These are phyloP conservation scores for Hibiscus syriacus DNA, from an alignment of 345 rosid species.

Conservation along the genomic window DNA sequence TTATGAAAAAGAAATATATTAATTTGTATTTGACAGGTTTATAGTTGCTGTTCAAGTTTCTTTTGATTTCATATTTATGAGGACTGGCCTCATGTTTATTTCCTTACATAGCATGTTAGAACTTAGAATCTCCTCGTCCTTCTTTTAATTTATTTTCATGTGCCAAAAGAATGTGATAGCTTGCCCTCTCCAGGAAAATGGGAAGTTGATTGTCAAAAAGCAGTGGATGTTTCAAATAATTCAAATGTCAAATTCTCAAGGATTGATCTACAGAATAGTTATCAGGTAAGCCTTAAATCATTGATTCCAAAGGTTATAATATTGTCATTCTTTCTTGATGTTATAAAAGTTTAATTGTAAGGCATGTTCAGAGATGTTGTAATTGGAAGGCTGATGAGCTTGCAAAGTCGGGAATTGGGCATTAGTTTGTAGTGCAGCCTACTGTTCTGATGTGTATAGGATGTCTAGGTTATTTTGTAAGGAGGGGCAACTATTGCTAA, in stretches of 20 bases:
- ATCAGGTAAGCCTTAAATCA: slow-evolving; percentile 32
- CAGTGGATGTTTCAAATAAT: slow-evolving; percentile 17
- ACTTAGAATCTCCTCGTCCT: too few species aligned
- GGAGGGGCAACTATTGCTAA: too few species aligned
- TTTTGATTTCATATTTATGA: background rate
- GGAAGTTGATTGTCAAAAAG: slow-evolving; percentile 28
- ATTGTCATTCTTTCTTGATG: background rate
- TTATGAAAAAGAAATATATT: background rate
- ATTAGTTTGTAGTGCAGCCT: too few species aligned
- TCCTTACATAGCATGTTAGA: background rate
- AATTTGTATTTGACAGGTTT: background rate
- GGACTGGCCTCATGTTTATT: background rate
- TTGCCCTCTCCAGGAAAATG: too few species aligned
- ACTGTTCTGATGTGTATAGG: too few species aligned
- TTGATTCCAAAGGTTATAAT: slow-evolving; percentile 1
- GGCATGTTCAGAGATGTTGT: too few species aligned
- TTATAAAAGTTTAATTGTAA: too few species aligned
- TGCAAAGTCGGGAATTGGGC: too few species aligned
- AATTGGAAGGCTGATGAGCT: too few species aligned
- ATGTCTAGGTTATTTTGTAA: too few species aligned
- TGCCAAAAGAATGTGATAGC: too few species aligned
- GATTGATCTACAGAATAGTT: slow-evolving; percentile 17
- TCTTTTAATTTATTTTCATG: too few species aligned
- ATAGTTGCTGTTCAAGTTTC: background rate
- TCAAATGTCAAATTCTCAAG: slow-evolving; percentile 14